phyloP scores from a whole-genome alignment of 2,329 filamentous ascomycete genomes.

The Penicillium sumatraense region DNA sequence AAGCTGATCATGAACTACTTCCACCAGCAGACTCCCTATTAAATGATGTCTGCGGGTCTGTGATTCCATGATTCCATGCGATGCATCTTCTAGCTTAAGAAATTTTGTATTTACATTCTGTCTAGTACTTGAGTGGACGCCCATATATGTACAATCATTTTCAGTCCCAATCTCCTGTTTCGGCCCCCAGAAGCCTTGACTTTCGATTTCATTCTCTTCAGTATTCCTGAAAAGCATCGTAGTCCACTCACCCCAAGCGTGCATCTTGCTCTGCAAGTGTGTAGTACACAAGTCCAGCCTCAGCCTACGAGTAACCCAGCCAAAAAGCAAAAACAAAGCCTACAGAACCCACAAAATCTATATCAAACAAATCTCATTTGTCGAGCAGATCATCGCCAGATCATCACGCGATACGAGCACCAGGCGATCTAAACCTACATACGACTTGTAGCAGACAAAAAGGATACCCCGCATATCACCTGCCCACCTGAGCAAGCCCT shows the following conservation, averaged over 20 bases:
- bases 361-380: not conserved
- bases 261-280: not conserved
- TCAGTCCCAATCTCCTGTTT: not conserved
- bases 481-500: not conserved
- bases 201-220: not conserved
- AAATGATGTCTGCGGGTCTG: not conserved
- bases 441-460: not conserved
- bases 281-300: not conserved
- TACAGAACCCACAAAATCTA: not conserved
- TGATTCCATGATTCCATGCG: not conserved
- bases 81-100: not conserved
- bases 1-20: slow-evolving; percentile 29
- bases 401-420: not conserved
- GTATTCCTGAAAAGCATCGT: not conserved
- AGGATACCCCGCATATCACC: not conserved
- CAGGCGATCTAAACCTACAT: not conserved
- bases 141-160: not conserved
- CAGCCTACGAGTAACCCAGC: not conserved
- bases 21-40: slow-evolving; percentile 24
- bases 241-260: not conserved
- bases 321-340: not conserved
- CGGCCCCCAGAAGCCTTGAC: not conserved
- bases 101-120: not conserved
- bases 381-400: not conserved
- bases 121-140: too few species aligned